Percentiles rank a stretch among this genome's conserved stretches.
These are phyloP conservation scores for Ensete ventricosum DNA, from an alignment of 176 grass and related monocot species.

Conservation along the genomic window DNA sequence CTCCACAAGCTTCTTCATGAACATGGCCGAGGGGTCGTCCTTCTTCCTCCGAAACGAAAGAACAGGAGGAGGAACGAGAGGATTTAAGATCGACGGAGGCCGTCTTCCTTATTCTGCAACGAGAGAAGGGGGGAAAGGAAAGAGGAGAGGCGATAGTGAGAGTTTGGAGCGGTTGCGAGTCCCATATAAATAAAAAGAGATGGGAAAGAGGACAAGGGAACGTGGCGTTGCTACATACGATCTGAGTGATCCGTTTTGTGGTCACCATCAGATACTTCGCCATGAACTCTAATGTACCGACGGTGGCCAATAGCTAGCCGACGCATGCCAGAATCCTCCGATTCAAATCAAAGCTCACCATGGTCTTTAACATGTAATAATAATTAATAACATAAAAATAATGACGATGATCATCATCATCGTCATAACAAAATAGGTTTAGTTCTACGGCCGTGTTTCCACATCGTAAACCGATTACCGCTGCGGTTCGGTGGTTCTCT, in stretches of 20 bases:
- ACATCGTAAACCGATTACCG: no score
- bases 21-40: conserved; percentile 28
- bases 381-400: no score
- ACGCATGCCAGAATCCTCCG: no score
- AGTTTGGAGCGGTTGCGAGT: neutral
- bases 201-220: neutral
- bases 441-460: no score
- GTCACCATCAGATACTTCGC: neutral
- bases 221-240: neutral
- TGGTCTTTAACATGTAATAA: neutral
- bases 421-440: no score
- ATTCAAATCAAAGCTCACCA: neutral
- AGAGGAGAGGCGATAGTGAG: neutral
- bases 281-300: neutral
- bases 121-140: neutral
- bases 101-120: neutral
- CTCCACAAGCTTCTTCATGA: conserved; percentile 72
- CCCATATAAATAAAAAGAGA: neutral
- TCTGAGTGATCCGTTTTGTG: neutral
- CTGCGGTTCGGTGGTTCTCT: no score
- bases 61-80: neutral
- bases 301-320: neutral
- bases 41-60: neutral
- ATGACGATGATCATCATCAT: no score
- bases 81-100: neutral